These are phyloP conservation scores for Rhodotorula sp. DNA, from an alignment of 1,284 basidiomycete species.

Conservation along the genomic window DNA sequence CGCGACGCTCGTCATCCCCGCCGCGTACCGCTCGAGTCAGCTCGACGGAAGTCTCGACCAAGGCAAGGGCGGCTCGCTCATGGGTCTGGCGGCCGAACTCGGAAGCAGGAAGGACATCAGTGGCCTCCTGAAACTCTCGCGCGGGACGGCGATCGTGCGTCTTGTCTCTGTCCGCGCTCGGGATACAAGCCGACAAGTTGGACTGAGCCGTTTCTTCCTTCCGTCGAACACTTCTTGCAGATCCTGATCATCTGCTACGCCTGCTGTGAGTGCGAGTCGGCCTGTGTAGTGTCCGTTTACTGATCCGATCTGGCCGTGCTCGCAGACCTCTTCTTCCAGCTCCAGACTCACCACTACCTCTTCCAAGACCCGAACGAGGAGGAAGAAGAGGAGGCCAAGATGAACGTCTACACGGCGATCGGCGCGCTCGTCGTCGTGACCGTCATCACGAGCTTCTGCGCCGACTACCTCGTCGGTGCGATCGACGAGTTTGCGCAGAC, in stretches of 20 bases:
- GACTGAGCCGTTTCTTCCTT: neutral
- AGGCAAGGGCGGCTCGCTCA: slow-evolving; percentile 10
- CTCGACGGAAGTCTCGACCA: slow-evolving; percentile 24
- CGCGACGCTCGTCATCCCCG: slow-evolving; percentile 46
- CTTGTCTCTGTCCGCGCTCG: neutral
- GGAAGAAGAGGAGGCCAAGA: slow-evolving; percentile 60
- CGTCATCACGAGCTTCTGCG: slow-evolving; percentile 78
- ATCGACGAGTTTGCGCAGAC: slow-evolving; percentile 83
- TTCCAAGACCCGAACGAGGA: slow-evolving; percentile 55
- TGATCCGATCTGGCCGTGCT: slow-evolving; percentile 47
- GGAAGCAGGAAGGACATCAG: slow-evolving; percentile 18
- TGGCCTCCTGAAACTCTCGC: slow-evolving; percentile 73
- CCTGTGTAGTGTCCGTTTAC: accelerated
- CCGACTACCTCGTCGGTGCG: slow-evolving; percentile 74
- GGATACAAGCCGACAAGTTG: too few relatives aligned
- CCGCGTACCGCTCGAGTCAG: slow-evolving; percentile 44
- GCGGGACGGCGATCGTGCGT: slow-evolving; percentile 70
- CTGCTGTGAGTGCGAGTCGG: slow-evolving; percentile 53
- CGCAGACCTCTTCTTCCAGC: slow-evolving; percentile 52
- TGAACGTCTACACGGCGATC: slow-evolving; percentile 68
- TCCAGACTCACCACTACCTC: slow-evolving; percentile 58
- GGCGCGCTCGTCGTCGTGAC: slow-evolving; percentile 60
- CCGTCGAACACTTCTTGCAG: slow-evolving; percentile 9
- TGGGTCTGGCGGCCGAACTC: slow-evolving; percentile 9
- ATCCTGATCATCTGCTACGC: slow-evolving; percentile 78